Evolutionary conservation across 352 stramenopile genomes (phyloP).

Genomic region (Saprolegnia parasitica): DNA sequence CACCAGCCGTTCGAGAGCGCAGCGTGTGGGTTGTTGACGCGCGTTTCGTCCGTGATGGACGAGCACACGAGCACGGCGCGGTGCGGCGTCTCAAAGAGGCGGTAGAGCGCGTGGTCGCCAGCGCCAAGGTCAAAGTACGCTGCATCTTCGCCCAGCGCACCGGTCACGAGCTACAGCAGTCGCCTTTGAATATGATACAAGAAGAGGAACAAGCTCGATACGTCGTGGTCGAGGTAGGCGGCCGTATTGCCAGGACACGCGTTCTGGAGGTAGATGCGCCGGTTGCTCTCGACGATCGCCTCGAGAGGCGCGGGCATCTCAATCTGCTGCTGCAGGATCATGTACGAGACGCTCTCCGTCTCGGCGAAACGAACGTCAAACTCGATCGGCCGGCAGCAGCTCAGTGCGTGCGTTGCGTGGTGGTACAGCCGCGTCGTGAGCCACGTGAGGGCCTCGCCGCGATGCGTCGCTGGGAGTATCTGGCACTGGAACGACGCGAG

Average conservation of each 20-base stretch:
- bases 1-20: neutral
- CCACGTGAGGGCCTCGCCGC: neutral
- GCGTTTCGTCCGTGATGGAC: neutral
- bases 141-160: neutral
- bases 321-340: neutral
- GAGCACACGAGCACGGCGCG: neutral
- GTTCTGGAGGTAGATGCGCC: constrained; percentile 3
- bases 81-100: neutral
- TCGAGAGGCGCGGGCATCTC: neutral
- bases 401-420: neutral
- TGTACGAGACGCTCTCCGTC: constrained; percentile 8
- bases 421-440: neutral
- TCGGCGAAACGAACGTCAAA: neutral
- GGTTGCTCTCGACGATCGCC: neutral
- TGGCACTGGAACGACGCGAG: neutral
- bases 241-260: neutral
- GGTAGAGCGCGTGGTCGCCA: neutral
- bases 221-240: neutral
- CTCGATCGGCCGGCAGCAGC: neutral
- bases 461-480: neutral
- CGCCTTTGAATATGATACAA: neutral
- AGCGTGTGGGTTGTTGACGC: neutral
- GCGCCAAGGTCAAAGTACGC: constrained; percentile 2
- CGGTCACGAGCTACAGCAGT: neutral
- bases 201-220: neutral